Conservation (phyloP, 495 filamentous ascomycete genomes). For the Xanthoparmelia taractica region DNA sequence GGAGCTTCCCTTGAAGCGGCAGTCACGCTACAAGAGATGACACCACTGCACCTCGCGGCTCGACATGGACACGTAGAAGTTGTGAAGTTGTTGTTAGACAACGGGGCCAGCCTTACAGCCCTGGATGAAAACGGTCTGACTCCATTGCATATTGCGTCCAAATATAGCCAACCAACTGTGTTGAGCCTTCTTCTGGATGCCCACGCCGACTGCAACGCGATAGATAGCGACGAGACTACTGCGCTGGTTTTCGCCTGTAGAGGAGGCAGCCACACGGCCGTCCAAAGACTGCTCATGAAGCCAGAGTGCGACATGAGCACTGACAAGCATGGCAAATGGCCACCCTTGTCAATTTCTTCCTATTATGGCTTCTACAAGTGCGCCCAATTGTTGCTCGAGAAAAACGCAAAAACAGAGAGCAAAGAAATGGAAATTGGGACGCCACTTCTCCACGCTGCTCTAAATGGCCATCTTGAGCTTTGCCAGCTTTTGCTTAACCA, state of each 20-base stretch:
- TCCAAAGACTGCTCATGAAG: neutral
- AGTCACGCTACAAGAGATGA: neutral
- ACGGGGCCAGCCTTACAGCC: neutral
- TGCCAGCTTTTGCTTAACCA: neutral
- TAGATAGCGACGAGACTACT: neutral
- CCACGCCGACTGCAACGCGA: neutral
- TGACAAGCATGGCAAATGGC: neutral
- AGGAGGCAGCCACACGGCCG: neutral
- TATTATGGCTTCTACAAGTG: neutral
- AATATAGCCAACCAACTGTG: neutral
- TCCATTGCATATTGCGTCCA: neutral
- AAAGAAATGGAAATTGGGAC: neutral
- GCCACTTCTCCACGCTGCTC: neutral
- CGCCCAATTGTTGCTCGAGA: neutral
- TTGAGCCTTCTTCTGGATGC: neutral
- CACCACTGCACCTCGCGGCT: slow-evolving; percentile 12
- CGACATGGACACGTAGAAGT: slow-evolving; percentile 9
- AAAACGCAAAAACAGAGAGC: neutral
- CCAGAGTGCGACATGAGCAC: neutral
- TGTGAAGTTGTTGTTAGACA: neutral
- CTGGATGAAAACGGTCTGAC: neutral
- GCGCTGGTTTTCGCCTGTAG: neutral
- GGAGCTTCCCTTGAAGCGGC: slow-evolving; percentile 3
- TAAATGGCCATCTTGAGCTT: neutral
- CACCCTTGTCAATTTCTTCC: neutral